Evolutionary conservation across 306 rosid species (phyloP).

Genomic region (Purshia tridentata): DNA sequence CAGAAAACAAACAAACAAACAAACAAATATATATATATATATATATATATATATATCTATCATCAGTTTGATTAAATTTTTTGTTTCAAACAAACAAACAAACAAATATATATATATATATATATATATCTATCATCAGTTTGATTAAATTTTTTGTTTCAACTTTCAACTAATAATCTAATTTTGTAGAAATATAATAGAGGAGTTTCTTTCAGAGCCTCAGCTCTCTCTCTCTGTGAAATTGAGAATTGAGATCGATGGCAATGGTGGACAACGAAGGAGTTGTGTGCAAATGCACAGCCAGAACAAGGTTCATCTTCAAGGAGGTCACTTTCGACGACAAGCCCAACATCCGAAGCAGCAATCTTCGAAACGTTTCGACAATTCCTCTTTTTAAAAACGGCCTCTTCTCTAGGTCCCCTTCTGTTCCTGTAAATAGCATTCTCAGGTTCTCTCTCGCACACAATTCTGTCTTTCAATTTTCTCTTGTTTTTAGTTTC

Average conservation of each 20-base stretch:
- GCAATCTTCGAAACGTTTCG: constrained; percentile 26
- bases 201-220: too few relatives aligned
- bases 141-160: constrained; percentile 1
- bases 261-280: constrained; percentile 27
- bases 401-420: constrained; percentile 11
- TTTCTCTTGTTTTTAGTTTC: neutral
- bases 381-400: constrained; percentile 21
- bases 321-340: constrained; percentile 13
- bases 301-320: constrained; percentile 14
- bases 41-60: too few relatives aligned
- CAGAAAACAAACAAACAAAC: too few relatives aligned
- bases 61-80: neutral
- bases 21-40: too few relatives aligned
- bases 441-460: constrained; percentile 31
- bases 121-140: too few relatives aligned
- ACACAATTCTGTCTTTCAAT: too few relatives aligned
- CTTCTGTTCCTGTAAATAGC: constrained; percentile 12
- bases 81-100: neutral
- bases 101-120: too few relatives aligned
- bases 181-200: neutral
- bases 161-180: neutral
- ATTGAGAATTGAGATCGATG: constrained; percentile 1
- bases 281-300: constrained; percentile 19
- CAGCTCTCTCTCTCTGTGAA: too few relatives aligned
- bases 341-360: constrained; percentile 16